These are phyloP conservation scores for Aspergillus olivimuriae DNA, from an alignment of 495 filamentous ascomycete genomes.

Conservation along the genomic window DNA sequence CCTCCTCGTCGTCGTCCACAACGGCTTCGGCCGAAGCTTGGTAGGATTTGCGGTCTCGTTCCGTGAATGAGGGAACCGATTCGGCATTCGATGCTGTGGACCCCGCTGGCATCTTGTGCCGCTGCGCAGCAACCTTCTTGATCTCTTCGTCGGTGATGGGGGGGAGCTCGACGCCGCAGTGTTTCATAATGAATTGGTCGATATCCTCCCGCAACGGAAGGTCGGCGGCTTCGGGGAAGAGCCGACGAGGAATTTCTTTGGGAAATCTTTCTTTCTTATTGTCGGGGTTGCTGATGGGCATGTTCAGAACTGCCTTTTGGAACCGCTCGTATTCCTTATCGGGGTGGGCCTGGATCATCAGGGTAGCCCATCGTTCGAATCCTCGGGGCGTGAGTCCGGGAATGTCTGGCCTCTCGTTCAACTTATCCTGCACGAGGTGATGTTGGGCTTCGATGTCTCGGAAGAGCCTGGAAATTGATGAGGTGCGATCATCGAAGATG, in stretches of 20 bases:
- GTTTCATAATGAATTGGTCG: constrained; percentile 39
- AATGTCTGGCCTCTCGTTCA: constrained; percentile 55
- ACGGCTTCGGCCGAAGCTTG: constrained; percentile 28
- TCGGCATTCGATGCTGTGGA: constrained; percentile 13
- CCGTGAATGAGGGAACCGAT: constrained; percentile 29
- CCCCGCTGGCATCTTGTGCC: constrained; percentile 17
- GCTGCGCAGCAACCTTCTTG: constrained; percentile 18
- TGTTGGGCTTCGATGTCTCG: constrained; percentile 72
- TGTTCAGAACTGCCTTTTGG: constrained; percentile 60
- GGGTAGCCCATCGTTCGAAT: constrained; percentile 71
- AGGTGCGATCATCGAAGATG: constrained; percentile 48
- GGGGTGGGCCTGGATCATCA: constrained; percentile 70
- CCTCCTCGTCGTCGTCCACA: constrained; percentile 44
- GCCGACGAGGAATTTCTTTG: constrained; percentile 65
- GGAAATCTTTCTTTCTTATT: constrained; percentile 70
- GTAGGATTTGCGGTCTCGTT: constrained; percentile 49
- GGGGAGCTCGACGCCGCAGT: constrained; percentile 45
- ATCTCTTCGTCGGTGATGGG: constrained; percentile 34
- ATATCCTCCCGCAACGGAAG: constrained; percentile 31
- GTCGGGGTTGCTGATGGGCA: constrained; percentile 72
- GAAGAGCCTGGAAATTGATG: constrained; percentile 64
- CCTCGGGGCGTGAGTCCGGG: constrained; percentile 76
- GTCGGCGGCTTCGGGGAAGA: constrained; percentile 54
- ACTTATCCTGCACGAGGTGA: constrained; percentile 64
- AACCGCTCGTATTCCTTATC: constrained; percentile 71